Evolutionary conservation across 148 eudicot genomes (phyloP).

Genomic region (Vaccinium darrowii): DNA sequence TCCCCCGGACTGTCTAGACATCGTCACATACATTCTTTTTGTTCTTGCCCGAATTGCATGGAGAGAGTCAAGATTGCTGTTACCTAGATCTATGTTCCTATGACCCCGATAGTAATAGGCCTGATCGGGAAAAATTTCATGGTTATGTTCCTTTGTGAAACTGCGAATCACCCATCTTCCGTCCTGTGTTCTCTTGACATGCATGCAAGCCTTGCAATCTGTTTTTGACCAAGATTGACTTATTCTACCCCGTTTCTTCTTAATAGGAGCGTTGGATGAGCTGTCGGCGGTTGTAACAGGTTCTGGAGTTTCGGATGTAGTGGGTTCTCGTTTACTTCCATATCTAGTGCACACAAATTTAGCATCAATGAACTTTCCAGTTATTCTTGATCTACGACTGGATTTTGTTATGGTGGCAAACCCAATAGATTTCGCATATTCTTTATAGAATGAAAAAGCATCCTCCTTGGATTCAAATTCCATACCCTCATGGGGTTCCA

Average conservation of each 20-base stretch:
- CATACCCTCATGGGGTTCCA: conserved; percentile 45
- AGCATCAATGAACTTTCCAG: conserved; percentile 77
- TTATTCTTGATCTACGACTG: conserved; percentile 69
- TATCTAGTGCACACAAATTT: conserved; percentile 77
- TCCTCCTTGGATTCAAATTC: conserved; percentile 76
- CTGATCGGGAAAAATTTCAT: neutral
- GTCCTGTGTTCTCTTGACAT: conserved; percentile 2
- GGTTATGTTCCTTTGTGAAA: conserved; percentile 8
- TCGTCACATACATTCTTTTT: neutral
- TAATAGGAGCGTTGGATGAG: conserved; percentile 11
- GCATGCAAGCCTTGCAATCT: conserved; percentile 3
- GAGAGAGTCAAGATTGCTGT: neutral
- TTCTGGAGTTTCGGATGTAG: conserved; percentile 16
- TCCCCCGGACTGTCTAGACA: neutral
- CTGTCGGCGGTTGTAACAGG: conserved; percentile 11
- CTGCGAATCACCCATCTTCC: conserved; percentile 5
- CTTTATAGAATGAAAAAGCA: conserved; percentile 68
- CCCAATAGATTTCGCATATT: conserved; percentile 71
- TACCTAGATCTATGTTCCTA: neutral
- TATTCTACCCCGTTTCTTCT: conserved; percentile 30
- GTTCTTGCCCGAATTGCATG: neutral
- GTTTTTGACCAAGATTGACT: conserved; percentile 25
- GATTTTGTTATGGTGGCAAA: conserved; percentile 65
- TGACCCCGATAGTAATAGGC: neutral
- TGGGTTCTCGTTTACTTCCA: conserved; percentile 52